Evolutionary conservation across 306 rosid genomes (phyloP).

Genomic region (Acacia melanoxylon): DNA sequence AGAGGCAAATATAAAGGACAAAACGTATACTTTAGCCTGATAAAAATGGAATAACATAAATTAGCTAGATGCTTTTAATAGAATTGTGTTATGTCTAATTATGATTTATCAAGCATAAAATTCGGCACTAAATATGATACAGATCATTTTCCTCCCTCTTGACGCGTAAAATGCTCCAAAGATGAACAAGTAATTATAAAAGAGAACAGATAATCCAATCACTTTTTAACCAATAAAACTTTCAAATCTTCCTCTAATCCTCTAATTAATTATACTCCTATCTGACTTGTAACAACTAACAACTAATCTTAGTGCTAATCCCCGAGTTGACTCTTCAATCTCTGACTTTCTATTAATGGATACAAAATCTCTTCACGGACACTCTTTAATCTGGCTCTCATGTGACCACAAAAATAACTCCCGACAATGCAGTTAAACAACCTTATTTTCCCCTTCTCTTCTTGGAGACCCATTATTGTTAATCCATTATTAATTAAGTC

Average conservation of each 20-base stretch:
- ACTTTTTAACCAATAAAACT: background rate
- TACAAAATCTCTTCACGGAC: background rate
- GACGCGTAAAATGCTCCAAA: background rate
- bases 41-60: too few relatives aligned
- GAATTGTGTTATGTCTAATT: background rate
- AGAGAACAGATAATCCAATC: background rate
- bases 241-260: background rate
- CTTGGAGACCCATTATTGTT: background rate
- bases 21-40: too few relatives aligned
- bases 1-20: too few relatives aligned
- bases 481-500: background rate
- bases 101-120: background rate
- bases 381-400: background rate
- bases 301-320: background rate
- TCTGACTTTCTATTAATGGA: background rate
- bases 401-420: constrained; percentile 31
- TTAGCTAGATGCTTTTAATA: background rate
- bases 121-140: background rate
- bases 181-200: constrained; percentile 5
- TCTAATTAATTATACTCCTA: background rate
- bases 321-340: constrained; percentile 1
- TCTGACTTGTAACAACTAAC: background rate
- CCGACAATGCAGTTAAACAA: constrained; percentile 46
- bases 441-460: background rate
- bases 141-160: constrained; percentile 13